phyloP scores from a whole-genome alignment of 768 basidiomycete genomes.

The Tulasnella calospora region DNA sequence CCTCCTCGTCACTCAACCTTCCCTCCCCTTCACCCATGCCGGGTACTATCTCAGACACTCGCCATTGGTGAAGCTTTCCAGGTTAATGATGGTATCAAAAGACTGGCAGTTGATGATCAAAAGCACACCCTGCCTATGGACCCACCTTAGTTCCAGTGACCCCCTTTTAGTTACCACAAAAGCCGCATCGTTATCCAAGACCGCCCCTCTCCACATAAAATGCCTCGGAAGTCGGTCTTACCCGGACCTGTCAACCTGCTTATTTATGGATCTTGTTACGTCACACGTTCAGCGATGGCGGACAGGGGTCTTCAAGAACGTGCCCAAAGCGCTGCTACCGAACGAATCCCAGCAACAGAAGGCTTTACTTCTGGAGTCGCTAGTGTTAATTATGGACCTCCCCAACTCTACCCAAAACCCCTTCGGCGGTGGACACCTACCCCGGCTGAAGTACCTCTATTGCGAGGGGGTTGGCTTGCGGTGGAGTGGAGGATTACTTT shows the following conservation, averaged over 20 bases:
- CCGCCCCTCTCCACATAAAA: not conserved
- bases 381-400: not conserved
- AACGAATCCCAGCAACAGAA: not conserved
- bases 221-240: not conserved
- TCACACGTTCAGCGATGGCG: not conserved
- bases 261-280: not conserved
- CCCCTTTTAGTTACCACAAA: not conserved
- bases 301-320: not conserved
- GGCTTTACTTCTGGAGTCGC: not conserved
- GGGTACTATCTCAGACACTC: not conserved
- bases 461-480: not conserved
- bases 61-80: not conserved
- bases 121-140: not conserved
- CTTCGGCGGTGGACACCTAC: not conserved
- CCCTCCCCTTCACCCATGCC: not conserved
- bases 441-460: not conserved
- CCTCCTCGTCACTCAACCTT: not conserved
- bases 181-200: not conserved
- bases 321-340: not conserved
- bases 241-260: not conserved
- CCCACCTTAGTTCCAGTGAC: not conserved
- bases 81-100: not conserved
- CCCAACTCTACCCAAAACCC: not conserved
- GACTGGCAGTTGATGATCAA: not conserved
- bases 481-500: not conserved